phyloP scores from a whole-genome alignment of 1,139 yeast genomes.

The Kodamaea ohmeri region DNA sequence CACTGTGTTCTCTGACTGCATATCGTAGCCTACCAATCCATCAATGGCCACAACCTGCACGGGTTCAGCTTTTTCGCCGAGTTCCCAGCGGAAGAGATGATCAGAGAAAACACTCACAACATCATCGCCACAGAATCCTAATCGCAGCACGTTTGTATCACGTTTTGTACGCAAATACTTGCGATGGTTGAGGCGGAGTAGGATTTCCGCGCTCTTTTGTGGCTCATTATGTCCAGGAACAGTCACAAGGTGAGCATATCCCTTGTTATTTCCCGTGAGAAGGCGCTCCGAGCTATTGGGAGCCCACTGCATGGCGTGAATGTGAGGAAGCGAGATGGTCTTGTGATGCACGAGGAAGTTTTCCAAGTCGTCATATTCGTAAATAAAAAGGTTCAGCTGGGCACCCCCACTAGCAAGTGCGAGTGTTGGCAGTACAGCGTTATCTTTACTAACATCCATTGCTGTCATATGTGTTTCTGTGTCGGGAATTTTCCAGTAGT shows the following conservation, averaged over 20 bases:
- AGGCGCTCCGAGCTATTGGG: conserved; percentile 37
- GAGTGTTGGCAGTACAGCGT: conserved; percentile 38
- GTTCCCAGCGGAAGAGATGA: conserved; percentile 71
- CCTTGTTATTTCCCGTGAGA: conserved; percentile 69
- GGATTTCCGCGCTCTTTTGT: conserved; percentile 61
- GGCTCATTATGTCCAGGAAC: conserved; percentile 42
- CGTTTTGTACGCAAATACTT: conserved; percentile 48
- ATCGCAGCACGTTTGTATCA: conserved; percentile 24
- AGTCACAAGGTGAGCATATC: conserved; percentile 64
- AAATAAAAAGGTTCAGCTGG: conserved; percentile 60
- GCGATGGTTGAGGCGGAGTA: conserved; percentile 71
- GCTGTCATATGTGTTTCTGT: conserved; percentile 55
- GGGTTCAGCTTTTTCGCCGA: conserved; percentile 51
- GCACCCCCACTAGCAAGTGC: conserved; percentile 64
- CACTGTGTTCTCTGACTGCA: conserved; percentile 40
- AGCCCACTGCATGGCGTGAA: conserved; percentile 66
- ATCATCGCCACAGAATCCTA: conserved; percentile 23
- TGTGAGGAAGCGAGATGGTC: conserved; percentile 68
- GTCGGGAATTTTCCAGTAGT: conserved; percentile 75
- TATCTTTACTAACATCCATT: conserved; percentile 35
- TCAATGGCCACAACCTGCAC: conserved; percentile 49
- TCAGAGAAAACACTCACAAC: conserved; percentile 61
- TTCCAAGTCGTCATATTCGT: conserved; percentile 48
- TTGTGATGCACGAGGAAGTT: conserved; percentile 65
- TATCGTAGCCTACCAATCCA: conserved; percentile 54